Conservation (phyloP, 306 rosid species). For the Ormosia semicastrata region DNA sequence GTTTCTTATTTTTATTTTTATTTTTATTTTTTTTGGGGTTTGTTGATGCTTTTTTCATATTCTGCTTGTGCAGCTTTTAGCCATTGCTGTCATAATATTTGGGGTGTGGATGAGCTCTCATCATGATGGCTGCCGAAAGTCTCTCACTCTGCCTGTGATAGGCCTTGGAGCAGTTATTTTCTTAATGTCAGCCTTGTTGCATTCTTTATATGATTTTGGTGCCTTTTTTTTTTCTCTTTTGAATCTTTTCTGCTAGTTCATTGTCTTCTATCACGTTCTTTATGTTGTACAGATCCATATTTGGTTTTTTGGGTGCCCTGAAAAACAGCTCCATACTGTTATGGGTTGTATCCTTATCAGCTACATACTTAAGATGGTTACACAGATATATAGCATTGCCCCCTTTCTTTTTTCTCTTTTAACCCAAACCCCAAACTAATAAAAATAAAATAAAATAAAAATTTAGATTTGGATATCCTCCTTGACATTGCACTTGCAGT, state of each 20-base stretch:
- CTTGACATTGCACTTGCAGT: slow-evolving; percentile 71
- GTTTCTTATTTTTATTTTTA: neutral
- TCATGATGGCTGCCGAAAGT: slow-evolving; percentile 78
- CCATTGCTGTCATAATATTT: slow-evolving; percentile 68
- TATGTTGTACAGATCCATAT: slow-evolving; percentile 64
- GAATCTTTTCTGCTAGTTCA: neutral
- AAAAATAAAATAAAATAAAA: neutral
- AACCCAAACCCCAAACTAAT: neutral
- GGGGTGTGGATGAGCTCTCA: slow-evolving; percentile 93
- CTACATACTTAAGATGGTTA: neutral
- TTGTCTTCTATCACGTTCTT: slow-evolving; percentile 13
- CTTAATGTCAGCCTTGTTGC: slow-evolving; percentile 56
- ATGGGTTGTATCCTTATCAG: slow-evolving; percentile 83
- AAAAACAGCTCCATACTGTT: slow-evolving; percentile 68
- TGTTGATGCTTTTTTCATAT: slow-evolving; percentile 14
- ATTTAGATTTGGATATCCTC: slow-evolving; percentile 18
- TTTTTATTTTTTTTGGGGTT: neutral
- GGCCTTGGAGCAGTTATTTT: slow-evolving; percentile 82
- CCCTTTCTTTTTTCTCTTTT: neutral
- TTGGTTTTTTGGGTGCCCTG: slow-evolving; percentile 88
- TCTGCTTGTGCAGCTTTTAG: slow-evolving; percentile 60
- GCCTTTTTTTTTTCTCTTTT: neutral
- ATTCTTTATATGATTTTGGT: neutral
- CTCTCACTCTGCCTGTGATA: slow-evolving; percentile 80
- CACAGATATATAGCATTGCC: neutral